phyloP scores from a whole-genome alignment of 2,329 filamentous ascomycete species.

The Aspergillus versicolor region DNA sequence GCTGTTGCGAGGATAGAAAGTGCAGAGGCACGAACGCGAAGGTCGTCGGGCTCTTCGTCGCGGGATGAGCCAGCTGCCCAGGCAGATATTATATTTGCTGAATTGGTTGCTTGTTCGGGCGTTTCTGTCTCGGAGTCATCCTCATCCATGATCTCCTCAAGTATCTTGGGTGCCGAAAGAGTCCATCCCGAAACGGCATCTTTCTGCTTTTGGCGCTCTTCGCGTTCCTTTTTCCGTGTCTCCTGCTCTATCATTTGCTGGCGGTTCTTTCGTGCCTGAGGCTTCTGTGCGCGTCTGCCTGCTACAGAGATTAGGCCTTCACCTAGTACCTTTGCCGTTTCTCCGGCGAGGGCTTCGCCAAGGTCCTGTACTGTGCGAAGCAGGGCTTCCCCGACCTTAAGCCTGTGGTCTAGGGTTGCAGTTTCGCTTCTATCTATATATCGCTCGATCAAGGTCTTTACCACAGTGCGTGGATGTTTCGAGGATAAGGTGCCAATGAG shows the following conservation, averaged over 20 bases:
- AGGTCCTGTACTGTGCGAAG: conserved; percentile 43
- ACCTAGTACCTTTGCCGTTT: conserved; percentile 37
- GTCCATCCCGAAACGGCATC: conserved; percentile 32
- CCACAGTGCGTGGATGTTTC: conserved; percentile 41
- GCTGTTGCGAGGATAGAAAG: conserved; percentile 44
- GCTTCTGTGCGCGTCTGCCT: conserved; percentile 38
- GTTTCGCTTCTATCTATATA: conserved; percentile 41
- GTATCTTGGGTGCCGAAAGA: conserved; percentile 19
- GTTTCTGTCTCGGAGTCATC: conserved; percentile 33
- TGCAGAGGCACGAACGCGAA: conserved; percentile 44
- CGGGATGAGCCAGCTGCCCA: conserved; percentile 40
- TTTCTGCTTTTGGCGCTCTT: conserved; percentile 27
- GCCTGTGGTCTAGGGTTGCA: conserved; percentile 38
- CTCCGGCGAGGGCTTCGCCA: conserved; percentile 37
- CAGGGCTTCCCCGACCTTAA: conserved; percentile 43
- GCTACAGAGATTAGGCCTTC: conserved; percentile 42
- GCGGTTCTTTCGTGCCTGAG: conserved; percentile 32
- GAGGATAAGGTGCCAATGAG: conserved; percentile 41
- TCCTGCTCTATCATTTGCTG: conserved; percentile 29
- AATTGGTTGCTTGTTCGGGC: conserved; percentile 32
- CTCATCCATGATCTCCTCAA: conserved; percentile 7
- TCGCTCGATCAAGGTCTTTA: conserved; percentile 41
- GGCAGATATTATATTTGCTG: conserved; percentile 39
- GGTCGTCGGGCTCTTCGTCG: conserved; percentile 44
- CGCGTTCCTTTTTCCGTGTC: conserved; percentile 25